Conservation (phyloP, 2,329 filamentous ascomycete genomes). For the Biscogniauxia sp. region DNA sequence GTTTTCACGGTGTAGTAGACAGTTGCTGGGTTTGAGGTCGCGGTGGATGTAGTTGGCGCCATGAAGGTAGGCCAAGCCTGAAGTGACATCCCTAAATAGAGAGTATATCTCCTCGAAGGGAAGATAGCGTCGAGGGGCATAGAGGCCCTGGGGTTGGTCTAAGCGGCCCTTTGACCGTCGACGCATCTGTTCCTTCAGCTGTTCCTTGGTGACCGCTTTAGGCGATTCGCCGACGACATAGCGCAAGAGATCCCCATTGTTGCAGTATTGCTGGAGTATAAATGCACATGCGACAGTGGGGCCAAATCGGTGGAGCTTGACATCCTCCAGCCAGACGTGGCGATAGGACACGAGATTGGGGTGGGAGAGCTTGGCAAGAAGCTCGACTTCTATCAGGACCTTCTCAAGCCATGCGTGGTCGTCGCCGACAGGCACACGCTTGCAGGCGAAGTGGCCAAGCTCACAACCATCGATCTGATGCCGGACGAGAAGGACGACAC, state of each 20-base stretch:
- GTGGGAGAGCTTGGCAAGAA: conserved; percentile 87
- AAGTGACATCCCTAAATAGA: conserved; percentile 93
- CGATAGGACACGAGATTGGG: conserved; percentile 95
- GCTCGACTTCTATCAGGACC: conserved; percentile 85
- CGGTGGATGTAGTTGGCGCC: conserved; percentile 91
- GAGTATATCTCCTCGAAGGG: conserved; percentile 93
- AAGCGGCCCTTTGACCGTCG: conserved; percentile 75
- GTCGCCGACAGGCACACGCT: conserved; percentile 91
- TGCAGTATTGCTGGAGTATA: conserved; percentile 97
- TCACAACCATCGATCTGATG: conserved; percentile 88
- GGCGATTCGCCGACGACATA: conserved; percentile 73
- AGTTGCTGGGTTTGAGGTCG: conserved; percentile 95
- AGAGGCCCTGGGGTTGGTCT: conserved; percentile 57
- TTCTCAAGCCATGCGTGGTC: conserved; percentile 96
- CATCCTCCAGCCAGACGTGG: conserved; percentile 95
- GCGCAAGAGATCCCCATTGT: conserved; percentile 83
- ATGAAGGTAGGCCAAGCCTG: conserved; percentile 86
- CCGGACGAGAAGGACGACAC: conserved; percentile 89
- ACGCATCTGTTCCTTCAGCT: conserved; percentile 84
- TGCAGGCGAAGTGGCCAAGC: conserved; percentile 91
- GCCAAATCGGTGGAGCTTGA: conserved; percentile 78
- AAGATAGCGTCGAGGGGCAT: conserved; percentile 41
- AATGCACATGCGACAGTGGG: conserved; percentile 93
- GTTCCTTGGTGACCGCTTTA: conserved; percentile 69
- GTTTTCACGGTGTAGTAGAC: conserved; percentile 76